phyloP scores from a whole-genome alignment of 2,329 filamentous ascomycete genomes.

The Ascochyta fabae region DNA sequence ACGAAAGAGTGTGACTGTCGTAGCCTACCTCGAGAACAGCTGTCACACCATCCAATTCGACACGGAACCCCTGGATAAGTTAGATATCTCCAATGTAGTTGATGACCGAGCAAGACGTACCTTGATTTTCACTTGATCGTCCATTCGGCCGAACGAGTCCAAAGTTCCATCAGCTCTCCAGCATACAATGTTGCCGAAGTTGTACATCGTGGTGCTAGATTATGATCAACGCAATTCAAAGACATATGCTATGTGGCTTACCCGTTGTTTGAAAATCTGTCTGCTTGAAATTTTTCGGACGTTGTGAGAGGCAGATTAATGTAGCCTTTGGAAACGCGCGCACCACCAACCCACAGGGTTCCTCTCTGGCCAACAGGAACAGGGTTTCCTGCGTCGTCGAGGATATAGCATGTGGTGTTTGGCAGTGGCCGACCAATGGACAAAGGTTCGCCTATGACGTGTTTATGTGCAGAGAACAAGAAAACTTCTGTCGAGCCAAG shows the following conservation, averaged over 20 bases:
- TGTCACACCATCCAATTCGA: slow-evolving; percentile 66
- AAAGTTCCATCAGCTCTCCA: slow-evolving; percentile 63
- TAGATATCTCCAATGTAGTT: background rate
- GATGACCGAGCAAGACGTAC: slow-evolving; percentile 9
- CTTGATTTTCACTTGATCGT: slow-evolving; percentile 69
- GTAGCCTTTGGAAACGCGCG: slow-evolving; percentile 63
- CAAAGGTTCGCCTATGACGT: slow-evolving; percentile 55
- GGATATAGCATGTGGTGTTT: slow-evolving; percentile 63
- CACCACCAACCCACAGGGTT: slow-evolving; percentile 64
- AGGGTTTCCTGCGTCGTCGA: slow-evolving; percentile 56
- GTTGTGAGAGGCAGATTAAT: slow-evolving; percentile 61
- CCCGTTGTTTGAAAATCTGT: slow-evolving; percentile 62
- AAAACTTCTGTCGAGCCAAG: slow-evolving; percentile 68
- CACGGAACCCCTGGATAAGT: slow-evolving; percentile 58
- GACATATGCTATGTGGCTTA: slow-evolving; percentile 31
- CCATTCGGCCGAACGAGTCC: slow-evolving; percentile 62
- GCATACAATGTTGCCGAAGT: slow-evolving; percentile 64
- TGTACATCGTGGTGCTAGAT: slow-evolving; percentile 59
- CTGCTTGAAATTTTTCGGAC: slow-evolving; percentile 56
- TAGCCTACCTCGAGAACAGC: slow-evolving; percentile 31
- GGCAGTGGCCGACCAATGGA: slow-evolving; percentile 64
- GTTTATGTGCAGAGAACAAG: slow-evolving; percentile 63
- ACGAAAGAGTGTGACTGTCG: no score
- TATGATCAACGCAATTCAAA: background rate
- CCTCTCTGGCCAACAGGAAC: slow-evolving; percentile 58